A percentile compares a stretch with the other conserved stretches of the same genome.
Conservation (phyloP, 2,329 filamentous ascomycete genomes). For the Sporothrix sp. region DNA sequence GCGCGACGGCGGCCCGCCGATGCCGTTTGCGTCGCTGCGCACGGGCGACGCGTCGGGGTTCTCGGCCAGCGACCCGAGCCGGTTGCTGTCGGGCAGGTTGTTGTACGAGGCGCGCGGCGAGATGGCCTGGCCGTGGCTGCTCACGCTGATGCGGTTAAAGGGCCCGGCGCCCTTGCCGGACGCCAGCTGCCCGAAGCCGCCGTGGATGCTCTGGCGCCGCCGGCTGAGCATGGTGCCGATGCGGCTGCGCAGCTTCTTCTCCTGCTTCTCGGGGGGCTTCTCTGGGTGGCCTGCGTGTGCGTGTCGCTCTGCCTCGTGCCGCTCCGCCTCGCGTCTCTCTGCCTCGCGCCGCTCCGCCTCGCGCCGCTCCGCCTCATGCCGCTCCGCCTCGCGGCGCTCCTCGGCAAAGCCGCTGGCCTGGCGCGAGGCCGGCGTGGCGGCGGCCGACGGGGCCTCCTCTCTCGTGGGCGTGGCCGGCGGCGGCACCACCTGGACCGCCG, state of each 20-base stretch:
- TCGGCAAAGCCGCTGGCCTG: too few species aligned
- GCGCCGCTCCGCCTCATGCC: too few species aligned
- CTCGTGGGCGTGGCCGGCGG: too few species aligned
- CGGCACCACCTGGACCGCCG: too few species aligned
- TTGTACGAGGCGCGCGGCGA: conserved; percentile 51
- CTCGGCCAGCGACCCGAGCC: conserved; percentile 49
- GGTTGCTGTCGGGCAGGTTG: conserved; percentile 46
- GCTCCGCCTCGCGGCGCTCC: too few species aligned
- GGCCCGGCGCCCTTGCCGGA: conserved; percentile 41
- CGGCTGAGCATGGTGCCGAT: conserved; percentile 61
- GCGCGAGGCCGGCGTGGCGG: too few species aligned
- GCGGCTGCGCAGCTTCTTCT: conserved; percentile 44
- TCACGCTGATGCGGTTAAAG: conserved; percentile 53
- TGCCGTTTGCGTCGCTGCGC: conserved; percentile 38
- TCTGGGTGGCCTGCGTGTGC: not conserved
- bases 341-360: too few species aligned
- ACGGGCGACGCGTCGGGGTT: conserved; percentile 32
- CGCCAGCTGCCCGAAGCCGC: conserved; percentile 48
- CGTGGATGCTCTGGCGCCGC: conserved; percentile 56
- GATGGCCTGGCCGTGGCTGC: conserved; percentile 49
- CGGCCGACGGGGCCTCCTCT: too few species aligned
- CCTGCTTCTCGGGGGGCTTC: not conserved
- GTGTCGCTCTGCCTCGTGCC: not conserved
- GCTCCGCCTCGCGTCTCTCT: too few species aligned
- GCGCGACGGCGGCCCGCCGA: conserved; percentile 23